Base-by-base conservation (phyloP, 306 rosid species). In the Prunus salicina region DNA sequence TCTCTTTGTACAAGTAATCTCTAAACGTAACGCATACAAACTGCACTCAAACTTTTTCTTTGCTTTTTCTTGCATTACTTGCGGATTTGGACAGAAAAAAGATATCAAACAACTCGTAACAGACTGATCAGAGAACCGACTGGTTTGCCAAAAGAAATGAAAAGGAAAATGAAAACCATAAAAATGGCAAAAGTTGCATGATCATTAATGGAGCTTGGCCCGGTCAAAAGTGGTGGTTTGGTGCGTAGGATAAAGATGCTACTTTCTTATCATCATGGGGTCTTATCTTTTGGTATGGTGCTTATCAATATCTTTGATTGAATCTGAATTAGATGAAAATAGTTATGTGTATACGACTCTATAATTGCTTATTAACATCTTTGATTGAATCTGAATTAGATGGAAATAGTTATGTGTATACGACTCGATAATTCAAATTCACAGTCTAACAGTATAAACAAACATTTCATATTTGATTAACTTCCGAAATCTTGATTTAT, bases 1-100 rank as follows among this genome's bases (percentile, higher is more conserved):
- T 34, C 38, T 32, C 4, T 60, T 25, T 11, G 64, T 60, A 22
- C 64, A 60, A 22, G 13, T 38, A 38, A 10, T 10, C 11, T 12
- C 25, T 12, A 45, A 73, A 73, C 69, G 77, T 60, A 60, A 73
- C 47, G 45, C 77, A 46, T 58, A 43, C 65, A 43, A 73, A 58
- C 47, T 13, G 77, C 77, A 73, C 43, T 58, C 52, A 15, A 1
- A 64, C 9, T 24, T 19, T 64, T 9, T 3, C 43, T 38, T 64
- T 69, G 16, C 64, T 51, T 75, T 34, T 34, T 67, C 15, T 28
- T 50, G 52, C 67, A 58, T 22, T 30, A 13, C 22, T 68, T 7
- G n/a, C 49, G 58, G 10, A 20, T 46, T 68, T 68, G 34, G 38
- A 14, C 57, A 47, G 13, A 13, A 64, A 32, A 64, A 19, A 27